phyloP scores from a whole-genome alignment of 805 yeast genomes.

The Sugiyamaella chiloensis region DNA sequence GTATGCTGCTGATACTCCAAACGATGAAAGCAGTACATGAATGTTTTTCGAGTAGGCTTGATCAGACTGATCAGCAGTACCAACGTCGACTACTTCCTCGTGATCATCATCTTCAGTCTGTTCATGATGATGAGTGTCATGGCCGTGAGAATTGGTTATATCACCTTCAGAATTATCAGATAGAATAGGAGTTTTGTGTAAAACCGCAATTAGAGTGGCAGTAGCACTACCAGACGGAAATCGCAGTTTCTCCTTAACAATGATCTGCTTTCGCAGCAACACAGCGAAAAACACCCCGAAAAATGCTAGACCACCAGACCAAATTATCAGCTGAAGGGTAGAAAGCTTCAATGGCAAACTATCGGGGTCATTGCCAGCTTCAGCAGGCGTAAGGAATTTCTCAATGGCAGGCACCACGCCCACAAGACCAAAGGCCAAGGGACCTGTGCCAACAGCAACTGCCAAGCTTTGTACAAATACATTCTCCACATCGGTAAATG shows the following conservation, averaged over 20 bases:
- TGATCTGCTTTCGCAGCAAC: conserved; percentile 80
- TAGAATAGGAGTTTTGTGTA: conserved; percentile 52
- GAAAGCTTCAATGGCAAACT: conserved; percentile 34
- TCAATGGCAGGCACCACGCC: conserved; percentile 97
- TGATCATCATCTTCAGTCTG: conserved; percentile 24
- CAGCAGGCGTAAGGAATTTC: conserved; percentile 74
- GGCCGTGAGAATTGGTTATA: conserved; percentile 12
- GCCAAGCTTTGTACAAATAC: conserved; percentile 90
- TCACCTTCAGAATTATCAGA: conserved; percentile 10
- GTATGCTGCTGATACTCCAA: conserved; percentile 64
- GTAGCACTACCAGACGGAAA: conserved; percentile 97
- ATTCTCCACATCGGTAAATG: conserved; percentile 86
- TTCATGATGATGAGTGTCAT: too few relatives aligned
- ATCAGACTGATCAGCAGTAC: conserved; percentile 11
- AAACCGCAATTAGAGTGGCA: conserved; percentile 84
- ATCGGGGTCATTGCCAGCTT: conserved; percentile 52
- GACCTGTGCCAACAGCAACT: conserved; percentile 97
- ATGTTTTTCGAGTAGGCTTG: conserved; percentile 49
- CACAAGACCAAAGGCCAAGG: conserved; percentile 89
- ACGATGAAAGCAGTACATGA: conserved; percentile 55
- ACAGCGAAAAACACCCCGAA: conserved; percentile 96
- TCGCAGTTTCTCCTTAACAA: conserved; percentile 79
- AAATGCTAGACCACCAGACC: conserved; percentile 86
- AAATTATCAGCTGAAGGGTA: conserved; percentile 57
- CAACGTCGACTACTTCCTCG: conserved; percentile 12